These are phyloP conservation scores for Candida tunisiensis DNA, from an alignment of 1,139 yeast genomes.

Conservation along the genomic window DNA sequence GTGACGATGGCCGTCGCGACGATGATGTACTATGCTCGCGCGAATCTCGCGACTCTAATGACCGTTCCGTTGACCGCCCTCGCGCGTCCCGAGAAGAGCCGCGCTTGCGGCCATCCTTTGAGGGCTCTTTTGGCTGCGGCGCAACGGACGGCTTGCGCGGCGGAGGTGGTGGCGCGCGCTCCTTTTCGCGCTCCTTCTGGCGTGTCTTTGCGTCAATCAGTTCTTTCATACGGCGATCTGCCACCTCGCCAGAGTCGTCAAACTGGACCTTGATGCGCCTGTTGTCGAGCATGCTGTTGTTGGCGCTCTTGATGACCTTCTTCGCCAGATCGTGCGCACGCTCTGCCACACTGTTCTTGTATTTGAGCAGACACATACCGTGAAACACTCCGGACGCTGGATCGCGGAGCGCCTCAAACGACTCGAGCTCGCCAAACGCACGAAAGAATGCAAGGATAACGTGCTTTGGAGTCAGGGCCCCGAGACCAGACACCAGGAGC, in stretches of 20 bases:
- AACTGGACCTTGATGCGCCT: conserved; percentile 15
- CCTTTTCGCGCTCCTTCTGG: conserved; percentile 5
- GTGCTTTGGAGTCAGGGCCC: conserved; percentile 29
- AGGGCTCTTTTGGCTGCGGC: conserved; percentile 1
- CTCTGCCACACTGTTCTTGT: conserved; percentile 36
- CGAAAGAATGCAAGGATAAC: conserved; percentile 36
- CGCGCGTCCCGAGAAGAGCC: conserved; percentile 1
- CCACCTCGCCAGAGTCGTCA: conserved; percentile 17
- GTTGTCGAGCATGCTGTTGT: conserved; percentile 19
- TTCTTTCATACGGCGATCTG: no score
- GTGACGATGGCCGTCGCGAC: no score
- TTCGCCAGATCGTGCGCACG: conserved; percentile 21
- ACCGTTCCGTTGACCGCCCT: conserved; percentile 1
- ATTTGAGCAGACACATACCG: conserved; percentile 53
- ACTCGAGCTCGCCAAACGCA: conserved; percentile 42
- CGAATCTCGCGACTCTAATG: no score
- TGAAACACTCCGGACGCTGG: conserved; percentile 68
- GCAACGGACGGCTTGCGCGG: conserved; percentile 1
- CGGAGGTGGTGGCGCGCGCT: conserved; percentile 6
- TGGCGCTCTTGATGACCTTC: conserved; percentile 20
- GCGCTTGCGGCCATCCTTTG: not conserved
- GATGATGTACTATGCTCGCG: no score
- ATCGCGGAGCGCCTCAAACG: conserved; percentile 46
- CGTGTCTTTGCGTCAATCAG: conserved; percentile 8
- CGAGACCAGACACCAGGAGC: conserved; percentile 51